Evolutionary conservation across 345 rosid genomes (phyloP).

Genomic region (Reutealis trisperma): DNA sequence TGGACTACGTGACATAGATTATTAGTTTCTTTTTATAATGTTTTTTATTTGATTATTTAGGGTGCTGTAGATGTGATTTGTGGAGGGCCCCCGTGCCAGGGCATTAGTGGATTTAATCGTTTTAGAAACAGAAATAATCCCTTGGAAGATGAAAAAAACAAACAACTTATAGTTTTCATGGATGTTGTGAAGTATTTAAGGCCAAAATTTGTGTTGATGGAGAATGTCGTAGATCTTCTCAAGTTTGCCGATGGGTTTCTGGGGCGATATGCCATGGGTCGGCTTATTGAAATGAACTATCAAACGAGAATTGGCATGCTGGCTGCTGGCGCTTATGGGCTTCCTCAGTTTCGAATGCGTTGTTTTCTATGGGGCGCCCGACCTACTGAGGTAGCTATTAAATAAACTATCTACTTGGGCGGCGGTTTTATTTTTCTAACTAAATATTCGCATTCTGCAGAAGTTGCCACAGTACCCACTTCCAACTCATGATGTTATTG

Average conservation of each 20-base stretch:
- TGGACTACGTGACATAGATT: neutral
- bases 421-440: neutral
- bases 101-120: conserved; percentile 76
- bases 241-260: conserved; percentile 56
- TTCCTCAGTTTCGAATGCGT: conserved; percentile 78
- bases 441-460: conserved; percentile 32
- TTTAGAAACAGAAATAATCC: conserved; percentile 55
- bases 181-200: conserved; percentile 58
- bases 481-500: conserved; percentile 74
- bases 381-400: conserved; percentile 42
- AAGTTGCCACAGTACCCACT: conserved; percentile 69
- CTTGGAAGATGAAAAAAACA: conserved; percentile 59
- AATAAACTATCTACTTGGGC: neutral
- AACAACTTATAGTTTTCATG: conserved; percentile 65
- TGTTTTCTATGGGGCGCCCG: conserved; percentile 82
- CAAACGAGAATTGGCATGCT: conserved; percentile 77
- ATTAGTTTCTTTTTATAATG: neutral
- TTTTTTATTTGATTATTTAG: conserved; percentile 25
- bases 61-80: conserved; percentile 73
- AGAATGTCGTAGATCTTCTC: conserved; percentile 74
- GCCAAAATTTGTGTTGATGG: conserved; percentile 78
- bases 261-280: conserved; percentile 70
- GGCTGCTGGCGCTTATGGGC: conserved; percentile 90
- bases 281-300: conserved; percentile 63
- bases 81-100: conserved; percentile 94